Base-by-base conservation (phyloP, 768 basidiomycete species). In the Leucogyrophana mollusca region DNA sequence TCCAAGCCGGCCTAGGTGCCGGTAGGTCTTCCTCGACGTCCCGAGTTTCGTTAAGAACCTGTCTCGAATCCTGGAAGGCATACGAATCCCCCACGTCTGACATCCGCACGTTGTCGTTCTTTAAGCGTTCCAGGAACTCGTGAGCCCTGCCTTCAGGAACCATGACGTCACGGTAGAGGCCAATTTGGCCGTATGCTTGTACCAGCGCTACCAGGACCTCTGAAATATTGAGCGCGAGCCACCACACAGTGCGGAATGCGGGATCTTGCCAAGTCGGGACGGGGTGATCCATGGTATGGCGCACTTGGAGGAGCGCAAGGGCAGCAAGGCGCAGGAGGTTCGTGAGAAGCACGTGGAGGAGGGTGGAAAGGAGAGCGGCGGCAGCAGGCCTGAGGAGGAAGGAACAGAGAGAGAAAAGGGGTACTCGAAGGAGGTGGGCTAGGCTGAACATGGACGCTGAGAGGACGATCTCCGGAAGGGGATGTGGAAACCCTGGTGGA, bases 221-320 rank as follows among this genome's bases (percentile, higher is more conserved):
- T 4, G 81, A 83, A 6, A 77, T 65, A 10, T 86, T 84, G 2
- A 91, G 69, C 2, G 85, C 83, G 30, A 88, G 66, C 83, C 83
- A 88, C 87, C 89, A 90, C 3, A 86, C 78, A 23, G 79, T 73
- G 17, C 66, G 60, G 68, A 92, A 92, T 3, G 79, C 77, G 1
- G 69, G 57, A 51, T 82, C 73, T 45, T 63, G 68, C 72, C 78
- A 83, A 7, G 77, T 80, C 34, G 83, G 75, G 24, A 62, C 67
- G 40, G 71, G 60, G 49, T 58, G 57, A 22, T 58, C 55, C 56
- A 71, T 67, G 50, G 73, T 66, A 40, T 73, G 71, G 25, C 74
- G 74, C 39, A 82, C 70, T 30, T 73, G 70, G 13, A 83, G 72
- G 46, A 83, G 60, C 11, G 77, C 74, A 37, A 85, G 64, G 11